A percentile compares a stretch with the other conserved stretches of the same genome.
These are phyloP conservation scores for Globisporangium nodosum DNA, from an alignment of 352 stramenopile genomes.

Conservation along the genomic window DNA sequence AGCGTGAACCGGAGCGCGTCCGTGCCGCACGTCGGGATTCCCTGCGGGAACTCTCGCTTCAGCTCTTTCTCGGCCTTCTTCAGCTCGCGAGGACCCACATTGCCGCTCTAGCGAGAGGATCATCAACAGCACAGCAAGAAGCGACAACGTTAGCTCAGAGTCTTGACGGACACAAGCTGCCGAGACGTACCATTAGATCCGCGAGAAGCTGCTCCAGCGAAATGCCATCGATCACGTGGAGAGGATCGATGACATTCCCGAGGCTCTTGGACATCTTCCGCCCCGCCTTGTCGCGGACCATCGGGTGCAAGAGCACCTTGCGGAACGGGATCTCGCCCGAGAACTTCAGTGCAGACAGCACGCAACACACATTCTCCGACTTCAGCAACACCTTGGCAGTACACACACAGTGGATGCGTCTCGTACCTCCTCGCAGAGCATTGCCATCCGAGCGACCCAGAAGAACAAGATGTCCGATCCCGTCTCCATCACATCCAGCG, in stretches of 20 bases:
- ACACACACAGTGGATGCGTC: background rate
- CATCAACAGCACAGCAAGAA: background rate
- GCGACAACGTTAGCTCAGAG: background rate
- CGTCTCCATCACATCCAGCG: constrained; percentile 76
- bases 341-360: constrained; percentile 29
- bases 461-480: constrained; percentile 99
- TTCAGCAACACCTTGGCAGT: background rate
- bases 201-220: constrained; percentile 90
- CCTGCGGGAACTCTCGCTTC: constrained; percentile 95
- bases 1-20: constrained; percentile 98
- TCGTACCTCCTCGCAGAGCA: constrained; percentile 96
- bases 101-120: constrained; percentile 34
- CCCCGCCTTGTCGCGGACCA: constrained; percentile 99
- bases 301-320: constrained; percentile 98
- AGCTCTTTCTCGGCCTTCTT: constrained; percentile 95
- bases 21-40: constrained; percentile 97
- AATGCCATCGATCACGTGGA: constrained; percentile 98
- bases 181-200: constrained; percentile 77
- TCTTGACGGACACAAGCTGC: too few relatives aligned
- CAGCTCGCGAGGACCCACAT: constrained; percentile 88
- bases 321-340: constrained; percentile 97
- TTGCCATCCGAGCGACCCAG: constrained; percentile 99
- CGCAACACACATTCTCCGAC: background rate
- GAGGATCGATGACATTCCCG: constrained; percentile 99
- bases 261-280: constrained; percentile 99